Evolutionary conservation across 2,329 filamentous ascomycete species (phyloP), one percentile per base, ranked within the genome.

Genomic region (Lojkania enalia): DNA sequence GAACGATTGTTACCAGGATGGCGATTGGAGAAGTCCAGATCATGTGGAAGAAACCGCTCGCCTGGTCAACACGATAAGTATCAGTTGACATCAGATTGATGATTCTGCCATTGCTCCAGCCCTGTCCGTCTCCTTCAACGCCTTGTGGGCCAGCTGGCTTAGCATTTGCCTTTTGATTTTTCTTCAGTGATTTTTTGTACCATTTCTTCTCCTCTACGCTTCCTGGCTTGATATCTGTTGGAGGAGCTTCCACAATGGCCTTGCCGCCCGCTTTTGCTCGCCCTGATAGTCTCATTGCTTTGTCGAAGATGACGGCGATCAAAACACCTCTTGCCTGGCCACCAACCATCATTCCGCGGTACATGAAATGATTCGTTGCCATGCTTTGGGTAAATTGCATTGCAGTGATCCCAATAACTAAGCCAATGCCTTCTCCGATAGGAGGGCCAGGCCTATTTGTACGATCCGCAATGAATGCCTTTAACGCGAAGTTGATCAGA

Each of bases 31-130:
- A 83, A 1, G 88, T 89, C 94, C 94, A 99, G 16, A 88, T 76
- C 74, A 96, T 81, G 67, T 99, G 94, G 70, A 96, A 92, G 69
- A 96, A 80, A 31, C 88, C 90, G 29, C 82, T 89, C 1, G 90
- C 90, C 64, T 90, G 87, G 60, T 97, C 91, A 48, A 99, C 78
- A 55, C 92, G 89, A 69, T 95, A 95, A 0, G 91, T 95, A 65
- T 97, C 92, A 33, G 94, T 90, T 49, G 89, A 92, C 91, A 97
- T 96, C 57, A 97, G 66, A 56, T 95, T 95, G 64, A 94, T 84
- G 40, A 97, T 89, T 51, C 90, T 84, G 16, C 94, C 94, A 60
- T 96, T 97, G 45, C 85, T 85, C 92, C 92, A 97, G 18, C 92
- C 94, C 16, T 82, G 77, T 2, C 86, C 88, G 58, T 94, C 87